These are phyloP conservation scores for Ilex aquifolium DNA, from an alignment of 257 asterid species.

Conservation along the genomic window DNA sequence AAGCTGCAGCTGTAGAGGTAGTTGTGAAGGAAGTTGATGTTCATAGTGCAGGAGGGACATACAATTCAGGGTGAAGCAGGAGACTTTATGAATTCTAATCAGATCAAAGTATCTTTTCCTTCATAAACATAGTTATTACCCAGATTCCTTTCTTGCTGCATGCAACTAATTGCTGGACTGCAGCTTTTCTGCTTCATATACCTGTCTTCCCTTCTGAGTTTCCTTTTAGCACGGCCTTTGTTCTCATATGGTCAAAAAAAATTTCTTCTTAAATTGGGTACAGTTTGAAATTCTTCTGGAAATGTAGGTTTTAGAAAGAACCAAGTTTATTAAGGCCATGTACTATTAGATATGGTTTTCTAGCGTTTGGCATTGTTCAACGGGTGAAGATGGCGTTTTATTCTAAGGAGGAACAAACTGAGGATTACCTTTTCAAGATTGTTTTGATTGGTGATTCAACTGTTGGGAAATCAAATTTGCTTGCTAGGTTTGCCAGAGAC, in stretches of 20 bases:
- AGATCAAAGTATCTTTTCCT: slow-evolving; percentile 5
- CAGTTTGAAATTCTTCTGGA: neutral
- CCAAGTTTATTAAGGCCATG: neutral
- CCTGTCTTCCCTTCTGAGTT: slow-evolving; percentile 24
- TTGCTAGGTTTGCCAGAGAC: slow-evolving; percentile 90
- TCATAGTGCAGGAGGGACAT: neutral
- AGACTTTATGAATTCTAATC: neutral
- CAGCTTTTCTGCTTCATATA: neutral
- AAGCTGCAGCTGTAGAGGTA: slow-evolving; percentile 12
- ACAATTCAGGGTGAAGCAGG: slow-evolving; percentile 9
- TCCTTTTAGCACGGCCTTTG: slow-evolving; percentile 14
- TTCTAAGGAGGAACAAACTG: slow-evolving; percentile 15
- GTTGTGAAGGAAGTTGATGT: neutral
- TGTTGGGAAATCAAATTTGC: slow-evolving; percentile 94
- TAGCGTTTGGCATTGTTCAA: slow-evolving; percentile 14
- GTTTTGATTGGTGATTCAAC: slow-evolving; percentile 85
- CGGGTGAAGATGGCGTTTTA: slow-evolving; percentile 50
- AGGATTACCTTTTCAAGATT: slow-evolving; percentile 26
- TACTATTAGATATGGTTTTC: slow-evolving; percentile 27
- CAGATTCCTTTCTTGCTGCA: slow-evolving; percentile 26
- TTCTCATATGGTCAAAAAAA: neutral
- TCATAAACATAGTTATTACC: slow-evolving; percentile 6
- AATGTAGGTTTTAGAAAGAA: slow-evolving; percentile 10
- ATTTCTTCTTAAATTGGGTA: slow-evolving; percentile 2
- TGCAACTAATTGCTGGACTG: slow-evolving; percentile 16